Evolutionary conservation across 495 filamentous ascomycete species (phyloP).

Genomic region (Cudoniella acicularis): DNA sequence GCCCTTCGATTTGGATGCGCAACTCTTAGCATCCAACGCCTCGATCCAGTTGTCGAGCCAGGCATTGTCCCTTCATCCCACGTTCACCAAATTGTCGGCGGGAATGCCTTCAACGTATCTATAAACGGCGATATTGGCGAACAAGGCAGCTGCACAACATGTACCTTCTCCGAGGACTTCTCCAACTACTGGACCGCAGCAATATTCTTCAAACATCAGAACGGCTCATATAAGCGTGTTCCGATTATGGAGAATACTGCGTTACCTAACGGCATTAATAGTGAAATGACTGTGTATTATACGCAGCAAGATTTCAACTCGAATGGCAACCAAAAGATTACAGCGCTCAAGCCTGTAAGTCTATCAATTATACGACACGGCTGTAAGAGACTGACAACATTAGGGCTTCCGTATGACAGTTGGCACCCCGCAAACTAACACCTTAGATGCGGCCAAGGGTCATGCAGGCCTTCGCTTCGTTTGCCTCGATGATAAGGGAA

Average conservation of each 20-base stretch:
- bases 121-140: neutral
- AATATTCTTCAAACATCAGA: conserved; percentile 57
- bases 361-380: neutral
- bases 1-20: conserved; percentile 4
- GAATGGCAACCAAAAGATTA: conserved; percentile 38
- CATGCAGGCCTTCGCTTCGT: conserved; percentile 42
- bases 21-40: neutral
- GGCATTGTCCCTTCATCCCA: neutral
- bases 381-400: conserved; percentile 30
- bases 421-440: conserved; percentile 51
- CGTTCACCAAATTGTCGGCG: neutral
- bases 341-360: conserved; percentile 38
- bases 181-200: conserved; percentile 70
- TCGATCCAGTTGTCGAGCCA: neutral
- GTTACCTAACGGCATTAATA: conserved; percentile 31
- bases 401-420: conserved; percentile 70
- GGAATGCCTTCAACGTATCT: neutral
- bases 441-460: conserved; percentile 29
- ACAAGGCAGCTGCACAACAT: neutral
- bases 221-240: conserved; percentile 64
- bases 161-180: conserved; percentile 21
- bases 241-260: conserved; percentile 11
- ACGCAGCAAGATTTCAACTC: conserved; percentile 35
- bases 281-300: conserved; percentile 44
- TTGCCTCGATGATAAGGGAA: conserved; percentile 43